Conservation (phyloP, 2,329 filamentous ascomycete genomes). For the Fusarium metavorans region DNA sequence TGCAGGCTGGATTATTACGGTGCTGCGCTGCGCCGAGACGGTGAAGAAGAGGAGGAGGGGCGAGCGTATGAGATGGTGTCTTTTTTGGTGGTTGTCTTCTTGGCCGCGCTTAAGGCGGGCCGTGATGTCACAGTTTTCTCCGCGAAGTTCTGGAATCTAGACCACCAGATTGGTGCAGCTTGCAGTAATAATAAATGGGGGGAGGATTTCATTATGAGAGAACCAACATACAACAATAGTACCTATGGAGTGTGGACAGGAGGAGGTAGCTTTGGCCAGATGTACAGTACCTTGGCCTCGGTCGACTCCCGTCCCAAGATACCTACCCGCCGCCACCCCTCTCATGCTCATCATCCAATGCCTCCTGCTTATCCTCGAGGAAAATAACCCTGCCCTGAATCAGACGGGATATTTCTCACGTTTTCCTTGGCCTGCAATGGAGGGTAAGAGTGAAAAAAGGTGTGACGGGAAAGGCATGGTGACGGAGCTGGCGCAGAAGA, state of each 20-base stretch:
- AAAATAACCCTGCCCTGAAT: constrained; percentile 10
- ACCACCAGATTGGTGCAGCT: constrained; percentile 13
- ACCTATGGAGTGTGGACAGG: constrained; percentile 8
- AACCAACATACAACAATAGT: background rate
- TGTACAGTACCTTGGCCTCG: constrained; percentile 26
- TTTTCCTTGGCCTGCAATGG: constrained; percentile 34
- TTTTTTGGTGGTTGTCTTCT: background rate
- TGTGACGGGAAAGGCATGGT: constrained; percentile 13
- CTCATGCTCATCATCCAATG: constrained; percentile 28
- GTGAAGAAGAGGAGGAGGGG: background rate
- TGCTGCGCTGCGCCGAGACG: constrained; percentile 6
- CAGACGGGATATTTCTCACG: constrained; percentile 29
- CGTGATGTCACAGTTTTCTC: constrained; percentile 26
- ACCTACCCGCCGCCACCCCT: constrained; percentile 12
- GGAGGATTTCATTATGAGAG: background rate
- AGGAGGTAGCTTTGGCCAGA: constrained; percentile 11
- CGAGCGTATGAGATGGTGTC: background rate
- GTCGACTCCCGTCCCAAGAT: constrained; percentile 32
- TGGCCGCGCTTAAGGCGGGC: constrained; percentile 3
- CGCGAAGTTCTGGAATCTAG: constrained; percentile 29
- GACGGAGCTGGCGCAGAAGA: constrained; percentile 24
- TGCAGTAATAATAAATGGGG: constrained; percentile 3
- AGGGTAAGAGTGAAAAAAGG: constrained; percentile 10
- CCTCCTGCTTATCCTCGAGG: constrained; percentile 6
- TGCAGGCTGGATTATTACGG: constrained; percentile 11